Conservation (phyloP, 1,139 yeast genomes). For the Yamadazyma sp. region DNA sequence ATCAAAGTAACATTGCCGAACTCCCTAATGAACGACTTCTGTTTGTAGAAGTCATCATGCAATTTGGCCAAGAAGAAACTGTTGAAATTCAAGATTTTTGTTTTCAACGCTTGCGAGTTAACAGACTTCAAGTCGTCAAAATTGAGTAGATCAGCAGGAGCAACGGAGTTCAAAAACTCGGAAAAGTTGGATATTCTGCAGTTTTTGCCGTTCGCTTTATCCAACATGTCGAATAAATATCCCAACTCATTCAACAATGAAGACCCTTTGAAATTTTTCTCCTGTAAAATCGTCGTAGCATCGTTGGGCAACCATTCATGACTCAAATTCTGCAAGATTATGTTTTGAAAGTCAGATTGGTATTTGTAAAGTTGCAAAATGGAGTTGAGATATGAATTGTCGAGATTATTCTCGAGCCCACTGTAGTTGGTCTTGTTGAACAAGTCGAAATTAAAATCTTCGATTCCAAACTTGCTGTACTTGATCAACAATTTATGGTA, state of each 20-base stretch:
- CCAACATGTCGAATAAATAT: conserved; percentile 86
- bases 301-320: conserved; percentile 58
- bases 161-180: conserved; percentile 46
- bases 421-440: conserved; percentile 75
- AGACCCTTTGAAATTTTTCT: conserved; percentile 43
- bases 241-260: conserved; percentile 80
- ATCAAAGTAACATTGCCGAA: conserved; percentile 24
- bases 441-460: conserved; percentile 87
- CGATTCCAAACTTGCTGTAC: conserved; percentile 89
- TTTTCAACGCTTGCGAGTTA: conserved; percentile 35
- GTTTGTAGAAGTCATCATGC: conserved; percentile 45
- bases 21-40: conserved; percentile 20
- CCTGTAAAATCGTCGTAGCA: conserved; percentile 23
- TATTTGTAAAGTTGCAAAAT: conserved; percentile 81
- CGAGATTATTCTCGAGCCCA: conserved; percentile 88
- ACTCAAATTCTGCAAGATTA: conserved; percentile 55
- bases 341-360: conserved; percentile 69
- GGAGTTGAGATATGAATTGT: conserved; percentile 79
- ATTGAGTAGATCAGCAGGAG: conserved; percentile 49
- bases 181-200: conserved; percentile 75
- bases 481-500: conserved; percentile 75
- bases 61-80: conserved; percentile 56
- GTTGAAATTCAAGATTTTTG: conserved; percentile 55
- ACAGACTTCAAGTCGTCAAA: conserved; percentile 45
- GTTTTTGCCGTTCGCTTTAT: conserved; percentile 70